Evolutionary conservation across 108 stramenopile genomes (phyloP), one percentile per base, ranked within the genome.

Genomic region (Seminavis robusta): DNA sequence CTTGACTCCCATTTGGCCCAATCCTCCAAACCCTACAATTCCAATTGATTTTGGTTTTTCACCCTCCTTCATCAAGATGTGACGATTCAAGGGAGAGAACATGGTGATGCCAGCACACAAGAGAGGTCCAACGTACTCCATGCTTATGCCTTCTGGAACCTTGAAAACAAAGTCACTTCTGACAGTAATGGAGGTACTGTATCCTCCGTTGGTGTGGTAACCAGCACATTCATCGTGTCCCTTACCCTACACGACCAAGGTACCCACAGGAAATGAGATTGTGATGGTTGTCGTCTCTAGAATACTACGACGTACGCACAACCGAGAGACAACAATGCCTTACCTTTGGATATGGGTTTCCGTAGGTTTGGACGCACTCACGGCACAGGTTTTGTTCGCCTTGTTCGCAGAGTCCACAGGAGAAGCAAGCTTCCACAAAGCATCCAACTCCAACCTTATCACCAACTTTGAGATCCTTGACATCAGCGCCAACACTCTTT

Each of bases 61-160:
- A 10, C 47, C 40, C 17, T 49, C 58, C 29, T 60, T 65, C 34
- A 52, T 33, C 16, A 59, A 23, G 52, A 71, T 65, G 23, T 61
- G 62, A 53, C 64, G 65, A 32, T 71, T 56, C 51, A 86, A 49
- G 4, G 80, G 78, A 8, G 39, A 52, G 49, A 73, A 88, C 30
- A 42, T 68, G 33, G 86, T 88, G 40, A 84, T 66, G 36, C 86
- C 86, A 28, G 79, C 79, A 63, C 86, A 88, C 45, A 84, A 34
- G 15, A 83, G 33, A 19, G 62, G 59, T 23, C 61, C 80, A 8
- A 72, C 79, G 17, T 34, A 42, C 28, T 59, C 33, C 27, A 69
- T 19, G 1, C 34, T 37, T 38, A 74, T 39, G 17, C 31, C 36
- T 30, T 80, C 59, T 4, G 81, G 81, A 56, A 86, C 42, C 19